Evolutionary conservation across 768 basidiomycete species (phyloP), one percentile per base, ranked within the genome.

Genomic region (Serendipita sp.): DNA sequence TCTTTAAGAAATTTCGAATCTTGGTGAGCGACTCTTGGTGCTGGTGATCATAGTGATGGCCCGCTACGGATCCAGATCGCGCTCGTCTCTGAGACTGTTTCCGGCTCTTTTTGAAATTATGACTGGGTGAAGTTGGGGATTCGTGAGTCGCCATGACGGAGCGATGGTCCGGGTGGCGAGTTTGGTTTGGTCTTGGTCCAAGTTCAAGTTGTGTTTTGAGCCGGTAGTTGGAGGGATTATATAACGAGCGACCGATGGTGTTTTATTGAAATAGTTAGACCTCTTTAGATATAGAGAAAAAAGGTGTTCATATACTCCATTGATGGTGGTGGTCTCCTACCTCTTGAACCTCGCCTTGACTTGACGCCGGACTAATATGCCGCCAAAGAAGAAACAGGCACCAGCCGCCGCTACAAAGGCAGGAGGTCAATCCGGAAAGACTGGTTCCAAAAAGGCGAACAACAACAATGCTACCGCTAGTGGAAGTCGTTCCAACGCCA

Each of bases 1-100:
- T 82, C 70, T 83, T 87, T 76, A 98, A 84, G 75, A 92, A 90
- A 62, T 75, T 75, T 62, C 95, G 81, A 70, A 99, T 92, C 64
- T 80, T 75, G 64, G 76, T 71, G 65, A 91, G 73, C 29, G 87
- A 86, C 3, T 79, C 75, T 66, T 89, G 82, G 71, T 91, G 88
- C 48, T 52, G 48, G 71, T 91, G 88, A 23, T 36, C 29, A 18
- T 60, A 23, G 0, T n/a, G n/a, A 60, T 60, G 36, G 8, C 16
- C 29, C 16, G 55, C 55, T 8, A 60, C 29, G 13, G 55, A 60
- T 5, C 36, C 36, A 8, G 55, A 31, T 27, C 55, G 55, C 16
- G 36, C 55, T 0, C 55, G 11, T 37, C 36, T 60, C 36, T 60
- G 55, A n/a, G 55, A 60, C 18, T n/a, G 18, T 0, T 60, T 60